A percentile compares a stretch with the other conserved stretches of the same genome.
Evolutionary conservation across 73 alveolate genomes (phyloP).

Genomic region (Tetrahymena thermophila): DNA sequence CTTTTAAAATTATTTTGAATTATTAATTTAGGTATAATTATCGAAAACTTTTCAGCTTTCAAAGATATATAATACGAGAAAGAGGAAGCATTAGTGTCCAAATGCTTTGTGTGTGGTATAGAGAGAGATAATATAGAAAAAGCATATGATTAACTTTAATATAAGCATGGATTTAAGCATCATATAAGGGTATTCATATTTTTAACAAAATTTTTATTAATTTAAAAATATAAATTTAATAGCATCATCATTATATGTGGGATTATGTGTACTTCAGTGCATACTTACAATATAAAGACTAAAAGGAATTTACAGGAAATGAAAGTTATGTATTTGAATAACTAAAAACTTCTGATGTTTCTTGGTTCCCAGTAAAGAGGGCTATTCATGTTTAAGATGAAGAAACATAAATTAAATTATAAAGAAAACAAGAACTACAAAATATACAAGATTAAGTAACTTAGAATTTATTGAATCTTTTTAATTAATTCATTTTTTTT

Average conservation of each 20-base stretch:
- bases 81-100: constrained; percentile 72
- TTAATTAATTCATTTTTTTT: not conserved
- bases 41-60: constrained; percentile 88
- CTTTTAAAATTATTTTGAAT: not conserved
- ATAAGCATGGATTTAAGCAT: not conserved
- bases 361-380: not conserved
- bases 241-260: constrained; percentile 44
- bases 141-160: constrained; percentile 43
- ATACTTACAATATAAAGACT: constrained; percentile 12
- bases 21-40: constrained; percentile 80
- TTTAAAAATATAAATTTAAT: not conserved
- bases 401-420: not conserved
- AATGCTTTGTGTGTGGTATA: constrained; percentile 89
- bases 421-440: not conserved
- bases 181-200: not conserved
- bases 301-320: constrained; percentile 35
- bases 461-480: not conserved
- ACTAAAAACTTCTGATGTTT: not conserved
- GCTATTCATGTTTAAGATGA: not conserved
- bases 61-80: constrained; percentile 80
- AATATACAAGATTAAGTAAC: not conserved
- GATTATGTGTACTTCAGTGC: constrained; percentile 35
- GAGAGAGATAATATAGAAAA: constrained; percentile 85
- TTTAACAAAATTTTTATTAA: too few relatives aligned
- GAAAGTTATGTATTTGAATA: constrained; percentile 29